Base-by-base conservation (phyloP, 2,329 filamentous ascomycete genomes). In the Alternaria gansuensis region DNA sequence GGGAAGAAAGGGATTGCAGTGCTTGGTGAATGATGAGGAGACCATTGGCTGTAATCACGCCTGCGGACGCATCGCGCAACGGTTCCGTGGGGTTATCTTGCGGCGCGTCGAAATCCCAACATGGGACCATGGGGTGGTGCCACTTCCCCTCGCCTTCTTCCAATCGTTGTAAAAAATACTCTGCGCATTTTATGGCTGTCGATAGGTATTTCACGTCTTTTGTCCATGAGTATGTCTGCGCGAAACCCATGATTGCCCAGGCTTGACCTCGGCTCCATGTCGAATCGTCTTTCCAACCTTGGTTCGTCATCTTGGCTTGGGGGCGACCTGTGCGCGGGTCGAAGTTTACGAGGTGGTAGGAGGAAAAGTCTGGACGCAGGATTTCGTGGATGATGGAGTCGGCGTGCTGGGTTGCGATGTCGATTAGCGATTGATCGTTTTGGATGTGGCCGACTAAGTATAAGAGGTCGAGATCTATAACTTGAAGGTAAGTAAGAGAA, bases 91-190 rank as follows among this genome's bases (percentile, higher is more conserved):
- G 17, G 66, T 80, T 45, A 72, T 81, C 28, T 63, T 70, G 68
- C 48, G 82, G 83, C 0, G 82, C 83, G 58, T 84, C 80, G 43
- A 84, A 84, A 54, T 85, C 83, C 83, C 82, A 85, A 2, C 77
- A 75, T 0, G 82, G 82, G 0, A 84, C 79, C 0, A 74, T 40
- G 2, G 52, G 62, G 40, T 71, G 64, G 21, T 69, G 64, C 65
- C 71, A 73, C 31, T 64, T 75, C 0, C 62, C 65, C 5, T 69
- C 66, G 14, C 75, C 76, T 3, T 71, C 69, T 0, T 77, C 74
- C 17, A 84, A 67, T 0, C 80, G 70, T 0, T 67, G 49, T 2
- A 84, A 62, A 59, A 85, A 85, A 56, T 81, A 82, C 29, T 82
- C 74, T 0, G 81, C 82, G 37, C 81, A 71, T 0, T 77, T 77